Percentiles rank a stretch among this genome's conserved stretches.
Evolutionary conservation across 2,329 filamentous ascomycete genomes (phyloP).

Genomic region (Sclerotinia spermophila): DNA sequence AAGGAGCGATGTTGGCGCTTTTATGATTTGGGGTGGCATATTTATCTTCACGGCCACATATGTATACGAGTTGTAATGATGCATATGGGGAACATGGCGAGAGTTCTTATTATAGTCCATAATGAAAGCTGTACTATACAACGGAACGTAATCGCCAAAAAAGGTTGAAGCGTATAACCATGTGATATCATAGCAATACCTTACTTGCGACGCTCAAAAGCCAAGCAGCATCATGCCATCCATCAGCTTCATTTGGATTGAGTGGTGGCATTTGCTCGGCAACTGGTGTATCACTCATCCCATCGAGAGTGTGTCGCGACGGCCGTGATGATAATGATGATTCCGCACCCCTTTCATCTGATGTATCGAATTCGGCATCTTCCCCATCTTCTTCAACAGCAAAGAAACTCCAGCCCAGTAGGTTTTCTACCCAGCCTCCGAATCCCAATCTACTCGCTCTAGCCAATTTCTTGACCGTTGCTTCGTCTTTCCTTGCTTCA

Average conservation of each 20-base stretch:
- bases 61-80: neutral
- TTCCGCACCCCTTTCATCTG: conserved; percentile 40
- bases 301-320: conserved; percentile 24
- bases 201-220: conserved; percentile 56
- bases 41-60: neutral
- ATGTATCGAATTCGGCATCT: conserved; percentile 43
- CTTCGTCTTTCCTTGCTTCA: conserved; percentile 54
- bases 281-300: conserved; percentile 35
- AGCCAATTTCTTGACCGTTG: conserved; percentile 54
- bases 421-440: conserved; percentile 56
- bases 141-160: neutral
- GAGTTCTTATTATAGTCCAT: conserved; percentile 12
- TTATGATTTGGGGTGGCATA: neutral
- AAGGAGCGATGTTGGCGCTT: neutral
- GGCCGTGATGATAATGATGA: conserved; percentile 31
- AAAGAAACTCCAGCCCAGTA: conserved; percentile 60
- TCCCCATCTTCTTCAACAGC: conserved; percentile 59
- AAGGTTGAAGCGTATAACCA: neutral
- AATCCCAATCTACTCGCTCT: conserved; percentile 50
- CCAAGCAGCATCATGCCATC: conserved; percentile 67
- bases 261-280: conserved; percentile 48
- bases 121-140: conserved; percentile 7
- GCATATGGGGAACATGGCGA: neutral
- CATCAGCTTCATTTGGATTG: conserved; percentile 52
- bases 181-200: conserved; percentile 28